phyloP scores from a whole-genome alignment of 352 stramenopile genomes.

The Salisapilia sapeloensis region DNA sequence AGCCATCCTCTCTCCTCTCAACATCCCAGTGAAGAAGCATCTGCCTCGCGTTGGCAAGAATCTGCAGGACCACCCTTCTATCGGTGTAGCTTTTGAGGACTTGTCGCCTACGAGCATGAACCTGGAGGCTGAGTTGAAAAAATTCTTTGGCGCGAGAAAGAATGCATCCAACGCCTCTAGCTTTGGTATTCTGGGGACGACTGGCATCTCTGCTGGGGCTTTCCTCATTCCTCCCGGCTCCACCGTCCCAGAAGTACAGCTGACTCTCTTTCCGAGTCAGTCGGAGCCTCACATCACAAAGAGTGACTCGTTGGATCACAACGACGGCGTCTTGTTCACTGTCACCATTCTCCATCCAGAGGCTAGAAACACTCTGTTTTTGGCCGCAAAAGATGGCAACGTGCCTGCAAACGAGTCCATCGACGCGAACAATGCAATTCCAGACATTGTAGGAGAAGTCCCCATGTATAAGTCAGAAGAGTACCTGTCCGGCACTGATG shows the following conservation, averaged over 20 bases:
- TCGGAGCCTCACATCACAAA: constrained; percentile 61
- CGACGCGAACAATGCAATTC: constrained; percentile 17
- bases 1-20: constrained; percentile 18
- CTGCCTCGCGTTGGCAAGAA: constrained; percentile 73
- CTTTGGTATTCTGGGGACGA: constrained; percentile 36
- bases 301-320: constrained; percentile 19
- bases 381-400: constrained; percentile 8
- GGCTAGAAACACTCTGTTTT: constrained; percentile 25
- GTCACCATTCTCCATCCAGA: constrained; percentile 51
- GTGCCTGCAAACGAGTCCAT: constrained; percentile 26
- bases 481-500: constrained; percentile 26
- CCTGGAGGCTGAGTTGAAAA: constrained; percentile 20
- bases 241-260: constrained; percentile 65
- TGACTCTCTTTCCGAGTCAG: constrained; percentile 78
- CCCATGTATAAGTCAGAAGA: constrained; percentile 22
- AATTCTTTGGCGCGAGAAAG: constrained; percentile 25
- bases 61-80: constrained; percentile 76
- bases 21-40: constrained; percentile 40
- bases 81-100: constrained; percentile 56
- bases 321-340: constrained; percentile 54
- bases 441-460: constrained; percentile 25
- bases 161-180: constrained; percentile 12
- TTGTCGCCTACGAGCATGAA: constrained; percentile 10
- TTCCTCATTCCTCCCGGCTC: constrained; percentile 58
- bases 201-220: constrained; percentile 50